Evolutionary conservation across 331 rosid genomes (phyloP), one percentile per base, ranked within the genome.

Genomic region (Telfairia occidentalis): DNA sequence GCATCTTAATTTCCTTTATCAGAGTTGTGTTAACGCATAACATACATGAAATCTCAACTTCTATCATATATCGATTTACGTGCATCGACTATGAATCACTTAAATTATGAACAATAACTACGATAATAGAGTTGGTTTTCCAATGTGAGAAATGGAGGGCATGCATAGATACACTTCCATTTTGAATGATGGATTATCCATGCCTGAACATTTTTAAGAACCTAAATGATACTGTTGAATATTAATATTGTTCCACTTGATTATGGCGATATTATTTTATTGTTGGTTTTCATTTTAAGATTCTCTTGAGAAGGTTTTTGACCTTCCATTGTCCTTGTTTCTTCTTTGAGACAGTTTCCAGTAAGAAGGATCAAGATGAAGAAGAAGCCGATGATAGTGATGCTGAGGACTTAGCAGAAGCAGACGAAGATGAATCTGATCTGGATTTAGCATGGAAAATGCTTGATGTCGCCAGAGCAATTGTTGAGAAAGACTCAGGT

Each of bases 381-480:
- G 92, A 85, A 78, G 89, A 76, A 73, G 89, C 74, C 43, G 91
- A 77, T 55, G 86, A 54, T 45, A 88, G 96, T 78, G 98, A 90
- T 61, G 81, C 70, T 57, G 98, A 91, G 54, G 92, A 89, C 55
- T 78, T 89, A 69, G 92, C 88, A 76, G 96, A 88, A 80, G 96
- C 83, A 64, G 98, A 95, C 76, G 96, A 95, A 79, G 97, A 90
- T 52, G 99, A 95, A 64, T 81, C 92, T 70, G 99, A 95, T 87
- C 89, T 95, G 80, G 99, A 90, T 73, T 85, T 95, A 81, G 96
- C 99, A 57, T 95, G 99, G 99, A 95, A 95, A 87, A 95, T 90
- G 96, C 92, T 95, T 37, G 99, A 95, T 82, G 79, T 95, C 83
- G 99, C 97, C 0, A 87, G 99, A 87, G 99, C 96, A 69, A 95